phyloP scores from a whole-genome alignment of 345 rosid genomes.

The Salix purpurea region DNA sequence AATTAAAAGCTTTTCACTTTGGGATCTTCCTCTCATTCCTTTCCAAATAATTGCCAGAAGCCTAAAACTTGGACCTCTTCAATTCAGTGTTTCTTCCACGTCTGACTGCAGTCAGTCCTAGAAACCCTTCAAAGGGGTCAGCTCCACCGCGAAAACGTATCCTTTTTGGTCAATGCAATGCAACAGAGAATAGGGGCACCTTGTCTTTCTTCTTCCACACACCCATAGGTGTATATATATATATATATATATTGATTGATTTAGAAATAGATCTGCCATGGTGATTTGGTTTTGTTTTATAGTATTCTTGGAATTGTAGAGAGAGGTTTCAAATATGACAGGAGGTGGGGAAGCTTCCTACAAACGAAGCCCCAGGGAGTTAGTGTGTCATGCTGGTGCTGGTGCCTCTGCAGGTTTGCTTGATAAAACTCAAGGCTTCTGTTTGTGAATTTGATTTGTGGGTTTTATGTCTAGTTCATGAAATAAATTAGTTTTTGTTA shows the following conservation, averaged over 20 bases:
- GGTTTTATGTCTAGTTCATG: constrained; percentile 2
- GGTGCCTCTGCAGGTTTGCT: constrained; percentile 88
- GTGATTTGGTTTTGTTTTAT: constrained; percentile 8
- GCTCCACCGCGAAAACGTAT: background rate
- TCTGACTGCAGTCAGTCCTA: background rate
- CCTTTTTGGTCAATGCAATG: constrained; percentile 16
- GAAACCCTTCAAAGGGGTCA: constrained; percentile 16
- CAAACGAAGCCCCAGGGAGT: constrained; percentile 37
- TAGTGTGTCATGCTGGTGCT: constrained; percentile 56
- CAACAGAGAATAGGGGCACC: constrained; percentile 19
- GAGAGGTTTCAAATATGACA: constrained; percentile 39
- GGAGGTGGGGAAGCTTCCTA: constrained; percentile 35
- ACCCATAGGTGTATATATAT: background rate
- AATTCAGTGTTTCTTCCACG: constrained; percentile 2
- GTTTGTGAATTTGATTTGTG: background rate
- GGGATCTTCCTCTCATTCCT: background rate
- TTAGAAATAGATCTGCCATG: constrained; percentile 29
- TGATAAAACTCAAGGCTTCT: background rate
- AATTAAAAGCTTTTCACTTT: background rate
- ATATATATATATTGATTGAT: background rate
- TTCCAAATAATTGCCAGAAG: background rate
- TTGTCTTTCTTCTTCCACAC: background rate
- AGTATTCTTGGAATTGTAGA: constrained; percentile 9
- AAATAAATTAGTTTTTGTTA: background rate
- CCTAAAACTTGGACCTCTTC: background rate